phyloP scores from a whole-genome alignment of 2,329 filamentous ascomycete genomes.

The Sarocladium brachiariae region DNA sequence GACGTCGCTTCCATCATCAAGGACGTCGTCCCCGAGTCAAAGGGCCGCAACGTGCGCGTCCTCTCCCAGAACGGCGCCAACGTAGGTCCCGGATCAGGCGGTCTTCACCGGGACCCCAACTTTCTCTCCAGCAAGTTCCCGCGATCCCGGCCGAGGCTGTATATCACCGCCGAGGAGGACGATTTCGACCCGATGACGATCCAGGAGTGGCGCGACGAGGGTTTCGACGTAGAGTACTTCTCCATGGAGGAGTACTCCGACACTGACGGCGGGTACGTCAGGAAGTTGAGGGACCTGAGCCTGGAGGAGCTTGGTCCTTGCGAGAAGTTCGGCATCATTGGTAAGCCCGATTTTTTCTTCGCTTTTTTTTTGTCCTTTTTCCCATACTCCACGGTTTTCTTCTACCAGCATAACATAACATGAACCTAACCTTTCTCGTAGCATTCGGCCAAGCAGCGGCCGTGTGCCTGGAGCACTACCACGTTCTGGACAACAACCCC shows the following conservation, averaged over 20 bases:
- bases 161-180: constrained; percentile 34
- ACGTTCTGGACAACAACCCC: constrained; percentile 36
- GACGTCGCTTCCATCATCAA: constrained; percentile 21
- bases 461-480: constrained; percentile 36
- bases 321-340: constrained; percentile 36
- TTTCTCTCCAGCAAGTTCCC: constrained; percentile 36
- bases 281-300: constrained; percentile 27
- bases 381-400: too few species aligned
- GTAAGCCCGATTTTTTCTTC: too few species aligned
- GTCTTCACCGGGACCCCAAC: constrained; percentile 28
- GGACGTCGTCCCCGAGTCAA: constrained; percentile 22
- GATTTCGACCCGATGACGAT: constrained; percentile 33
- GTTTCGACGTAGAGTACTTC: constrained; percentile 36
- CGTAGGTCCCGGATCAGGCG: constrained; percentile 4
- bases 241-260: constrained; percentile 26
- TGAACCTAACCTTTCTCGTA: constrained; percentile 12
- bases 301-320: constrained; percentile 29
- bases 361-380: rapidly evolving
- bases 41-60: constrained; percentile 24
- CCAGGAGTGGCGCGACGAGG: constrained; percentile 33
- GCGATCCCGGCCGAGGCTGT: constrained; percentile 29
- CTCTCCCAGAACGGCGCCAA: constrained; percentile 26
- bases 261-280: constrained; percentile 21
- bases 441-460: constrained; percentile 38
- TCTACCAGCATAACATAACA: neutral